Conservation (phyloP, 2,329 filamentous ascomycete species). For the Xylaria polymorpha region DNA sequence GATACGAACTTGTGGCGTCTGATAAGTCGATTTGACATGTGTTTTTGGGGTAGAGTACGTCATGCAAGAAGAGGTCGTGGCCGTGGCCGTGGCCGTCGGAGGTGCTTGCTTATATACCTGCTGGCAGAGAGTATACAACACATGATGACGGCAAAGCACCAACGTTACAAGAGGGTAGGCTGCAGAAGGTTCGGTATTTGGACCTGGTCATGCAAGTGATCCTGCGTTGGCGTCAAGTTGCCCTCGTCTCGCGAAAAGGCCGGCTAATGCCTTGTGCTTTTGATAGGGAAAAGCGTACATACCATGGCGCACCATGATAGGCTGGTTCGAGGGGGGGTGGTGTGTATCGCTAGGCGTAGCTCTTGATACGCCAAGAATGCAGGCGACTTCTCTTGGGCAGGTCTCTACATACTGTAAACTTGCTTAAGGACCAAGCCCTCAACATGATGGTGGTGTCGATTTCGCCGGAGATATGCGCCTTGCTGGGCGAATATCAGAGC, state of each 20-base stretch:
- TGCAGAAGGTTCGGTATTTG: conserved; percentile 38
- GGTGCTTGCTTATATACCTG: conserved; percentile 17
- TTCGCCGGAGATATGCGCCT: background rate
- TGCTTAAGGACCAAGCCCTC: background rate
- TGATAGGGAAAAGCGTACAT: conserved; percentile 23
- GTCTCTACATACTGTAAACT: conserved; percentile 9
- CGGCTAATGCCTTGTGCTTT: conserved; percentile 22
- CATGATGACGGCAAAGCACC: conserved; percentile 10
- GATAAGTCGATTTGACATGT: conserved; percentile 31
- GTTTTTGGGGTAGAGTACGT: conserved; percentile 18
- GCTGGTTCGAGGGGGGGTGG: conserved; percentile 7
- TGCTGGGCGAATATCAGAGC: background rate
- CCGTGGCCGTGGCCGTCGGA: conserved; percentile 6
- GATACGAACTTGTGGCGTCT: conserved; percentile 36
- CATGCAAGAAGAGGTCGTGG: conserved; percentile 20
- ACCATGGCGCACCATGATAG: conserved; percentile 27
- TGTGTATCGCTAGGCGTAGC: conserved; percentile 17
- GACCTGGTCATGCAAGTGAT: conserved; percentile 39
- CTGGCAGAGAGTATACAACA: background rate
- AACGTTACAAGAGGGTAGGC: conserved; percentile 28
- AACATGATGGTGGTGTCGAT: background rate
- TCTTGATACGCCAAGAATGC: conserved; percentile 42
- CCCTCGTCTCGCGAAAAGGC: conserved; percentile 21
- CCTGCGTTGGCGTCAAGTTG: conserved; percentile 42
- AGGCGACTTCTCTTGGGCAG: conserved; percentile 38